These are phyloP conservation scores for Glycine soja DNA, from an alignment of 306 rosid species.

Conservation along the genomic window DNA sequence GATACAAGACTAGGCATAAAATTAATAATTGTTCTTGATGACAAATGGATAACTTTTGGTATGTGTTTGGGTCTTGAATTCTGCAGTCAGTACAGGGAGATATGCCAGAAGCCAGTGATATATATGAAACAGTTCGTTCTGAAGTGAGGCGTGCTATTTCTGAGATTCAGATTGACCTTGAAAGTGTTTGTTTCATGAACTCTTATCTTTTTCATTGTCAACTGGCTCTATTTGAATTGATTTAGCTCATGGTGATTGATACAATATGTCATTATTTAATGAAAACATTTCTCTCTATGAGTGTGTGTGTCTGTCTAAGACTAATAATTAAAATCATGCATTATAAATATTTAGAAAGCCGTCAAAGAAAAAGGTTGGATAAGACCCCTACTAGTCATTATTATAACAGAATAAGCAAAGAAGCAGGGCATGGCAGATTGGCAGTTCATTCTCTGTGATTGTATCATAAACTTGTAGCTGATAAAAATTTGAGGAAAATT, in stretches of 20 bases:
- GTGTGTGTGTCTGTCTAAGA: background rate
- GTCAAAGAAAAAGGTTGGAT: background rate
- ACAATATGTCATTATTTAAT: background rate
- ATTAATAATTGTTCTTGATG: slow-evolving; percentile 24
- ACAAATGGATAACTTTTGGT: background rate
- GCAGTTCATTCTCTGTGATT: slow-evolving; percentile 14
- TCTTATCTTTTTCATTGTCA: slow-evolving; percentile 14
- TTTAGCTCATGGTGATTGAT: slow-evolving; percentile 23
- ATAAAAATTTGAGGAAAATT: background rate
- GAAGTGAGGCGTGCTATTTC: slow-evolving; percentile 93
- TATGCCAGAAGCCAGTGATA: slow-evolving; percentile 56
- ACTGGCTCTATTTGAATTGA: slow-evolving; percentile 22
- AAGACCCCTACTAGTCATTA: background rate
- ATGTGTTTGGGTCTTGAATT: slow-evolving; percentile 18
- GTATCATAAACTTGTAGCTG: background rate
- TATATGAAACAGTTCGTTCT: slow-evolving; percentile 84
- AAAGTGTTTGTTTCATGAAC: slow-evolving; percentile 63
- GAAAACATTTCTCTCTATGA: background rate
- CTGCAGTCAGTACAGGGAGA: slow-evolving; percentile 62
- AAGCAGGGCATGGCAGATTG: background rate
- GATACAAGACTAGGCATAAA: slow-evolving; percentile 5
- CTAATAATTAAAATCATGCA: background rate
- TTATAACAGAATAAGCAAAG: background rate
- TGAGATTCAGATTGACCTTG: slow-evolving; percentile 86
- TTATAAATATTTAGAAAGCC: background rate